phyloP scores from a whole-genome alignment of 2,329 filamentous ascomycete genomes.

The Xylaria hypoxylon region DNA sequence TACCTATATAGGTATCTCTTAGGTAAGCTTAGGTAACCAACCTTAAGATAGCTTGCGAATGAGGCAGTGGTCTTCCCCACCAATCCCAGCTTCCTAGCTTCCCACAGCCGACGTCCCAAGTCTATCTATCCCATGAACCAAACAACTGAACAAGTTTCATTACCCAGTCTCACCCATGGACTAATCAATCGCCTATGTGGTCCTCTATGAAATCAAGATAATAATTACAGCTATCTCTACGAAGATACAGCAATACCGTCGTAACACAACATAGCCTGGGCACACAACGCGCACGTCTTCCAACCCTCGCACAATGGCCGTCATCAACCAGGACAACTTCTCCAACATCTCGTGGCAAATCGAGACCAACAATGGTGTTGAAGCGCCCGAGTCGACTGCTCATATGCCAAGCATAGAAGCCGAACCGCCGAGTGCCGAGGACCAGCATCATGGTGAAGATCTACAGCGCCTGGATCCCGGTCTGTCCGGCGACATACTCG shows the following conservation, averaged over 20 bases:
- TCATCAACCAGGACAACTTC: slow-evolving; percentile 75
- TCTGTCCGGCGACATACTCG: slow-evolving; percentile 78
- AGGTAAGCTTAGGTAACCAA: not conserved
- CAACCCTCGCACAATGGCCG: slow-evolving; percentile 54
- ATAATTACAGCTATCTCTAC: slow-evolving; percentile 19
- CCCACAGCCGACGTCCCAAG: slow-evolving; percentile 10
- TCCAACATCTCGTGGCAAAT: slow-evolving; percentile 84
- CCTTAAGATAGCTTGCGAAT: slow-evolving; percentile 1
- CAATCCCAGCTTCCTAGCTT: slow-evolving; percentile 10
- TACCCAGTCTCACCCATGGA: slow-evolving; percentile 15
- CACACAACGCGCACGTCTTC: slow-evolving; percentile 13
- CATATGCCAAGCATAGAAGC: slow-evolving; percentile 45
- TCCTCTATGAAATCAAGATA: slow-evolving; percentile 11
- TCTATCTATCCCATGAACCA: not conserved
- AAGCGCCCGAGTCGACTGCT: slow-evolving; percentile 43
- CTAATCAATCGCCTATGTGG: slow-evolving; percentile 14
- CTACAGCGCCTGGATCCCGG: slow-evolving; percentile 63
- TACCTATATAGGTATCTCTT: too few species aligned
- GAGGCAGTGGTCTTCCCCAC: slow-evolving; percentile 29
- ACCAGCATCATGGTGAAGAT: slow-evolving; percentile 59
- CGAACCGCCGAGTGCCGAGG: slow-evolving; percentile 46
- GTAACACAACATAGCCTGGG: not conserved
- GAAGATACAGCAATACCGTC: slow-evolving; percentile 8
- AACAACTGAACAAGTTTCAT: slow-evolving; percentile 14
- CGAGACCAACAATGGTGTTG: slow-evolving; percentile 62